phyloP scores from a whole-genome alignment of 2,329 filamentous ascomycete genomes.

The Coniochaeta sp. region DNA sequence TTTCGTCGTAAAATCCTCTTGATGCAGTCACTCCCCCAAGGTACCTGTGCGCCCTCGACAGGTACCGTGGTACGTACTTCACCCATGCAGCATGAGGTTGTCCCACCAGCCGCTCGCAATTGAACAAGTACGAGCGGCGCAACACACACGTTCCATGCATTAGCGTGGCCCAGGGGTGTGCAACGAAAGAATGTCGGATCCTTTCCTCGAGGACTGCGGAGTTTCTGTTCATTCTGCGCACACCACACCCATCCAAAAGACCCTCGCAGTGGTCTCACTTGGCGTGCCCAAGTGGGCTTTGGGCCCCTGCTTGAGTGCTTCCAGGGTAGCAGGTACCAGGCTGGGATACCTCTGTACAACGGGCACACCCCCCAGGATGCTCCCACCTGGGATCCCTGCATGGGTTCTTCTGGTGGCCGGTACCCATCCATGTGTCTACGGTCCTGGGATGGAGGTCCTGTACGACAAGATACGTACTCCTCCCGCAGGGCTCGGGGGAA shows the following conservation, averaged over 20 bases:
- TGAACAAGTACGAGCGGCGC: background rate
- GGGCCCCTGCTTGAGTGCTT: background rate
- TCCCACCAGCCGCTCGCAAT: slow-evolving; percentile 1
- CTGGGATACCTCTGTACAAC: background rate
- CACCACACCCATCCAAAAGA: background rate
- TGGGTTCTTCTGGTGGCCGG: background rate
- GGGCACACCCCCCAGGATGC: background rate
- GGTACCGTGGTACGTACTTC: background rate
- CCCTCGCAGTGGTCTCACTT: background rate
- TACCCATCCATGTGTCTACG: background rate
- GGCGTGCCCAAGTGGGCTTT: background rate
- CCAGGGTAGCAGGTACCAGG: background rate
- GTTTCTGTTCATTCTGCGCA: too few species aligned
- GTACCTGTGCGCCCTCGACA: background rate
- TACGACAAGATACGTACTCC: background rate
- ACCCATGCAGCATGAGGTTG: background rate
- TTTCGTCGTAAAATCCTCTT: background rate
- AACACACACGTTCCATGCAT: slow-evolving; percentile 3
- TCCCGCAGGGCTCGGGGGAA: background rate
- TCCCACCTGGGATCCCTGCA: background rate
- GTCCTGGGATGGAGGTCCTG: background rate
- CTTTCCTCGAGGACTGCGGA: too few species aligned
- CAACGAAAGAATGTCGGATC: background rate
- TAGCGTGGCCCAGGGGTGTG: background rate
- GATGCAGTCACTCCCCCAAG: background rate